These are phyloP conservation scores for Punica granatum DNA, from an alignment of 345 rosid species.

Conservation along the genomic window DNA sequence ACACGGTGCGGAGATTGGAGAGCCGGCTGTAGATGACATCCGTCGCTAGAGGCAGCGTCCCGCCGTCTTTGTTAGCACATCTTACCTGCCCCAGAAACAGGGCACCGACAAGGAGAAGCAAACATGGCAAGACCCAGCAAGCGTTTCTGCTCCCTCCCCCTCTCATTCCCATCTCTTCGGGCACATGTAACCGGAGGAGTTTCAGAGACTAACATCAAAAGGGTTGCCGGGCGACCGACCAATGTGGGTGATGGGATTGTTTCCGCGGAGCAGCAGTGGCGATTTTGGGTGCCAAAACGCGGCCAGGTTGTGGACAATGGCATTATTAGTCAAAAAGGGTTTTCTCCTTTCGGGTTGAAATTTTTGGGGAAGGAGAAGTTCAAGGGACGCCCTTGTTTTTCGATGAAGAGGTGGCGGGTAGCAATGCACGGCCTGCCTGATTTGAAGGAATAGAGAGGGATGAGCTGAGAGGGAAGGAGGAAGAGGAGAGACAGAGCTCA, in stretches of 20 bases:
- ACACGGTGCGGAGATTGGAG: conserved; percentile 37
- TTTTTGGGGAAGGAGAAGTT: background rate
- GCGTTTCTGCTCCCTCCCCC: background rate
- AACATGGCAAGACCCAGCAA: conserved; percentile 3
- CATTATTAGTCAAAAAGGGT: background rate
- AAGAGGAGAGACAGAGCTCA: background rate
- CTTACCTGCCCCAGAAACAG: conserved; percentile 2
- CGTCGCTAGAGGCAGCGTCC: conserved; percentile 8
- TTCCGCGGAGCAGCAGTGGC: background rate
- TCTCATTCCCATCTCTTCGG: background rate
- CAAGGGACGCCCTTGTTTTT: conserved; percentile 1
- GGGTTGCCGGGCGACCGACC: background rate
- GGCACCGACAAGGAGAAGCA: background rate
- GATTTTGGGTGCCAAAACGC: background rate
- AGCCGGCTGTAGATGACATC: conserved; percentile 35
- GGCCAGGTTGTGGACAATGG: background rate
- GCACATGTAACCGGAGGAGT: background rate
- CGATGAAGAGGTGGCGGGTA: conserved; percentile 5
- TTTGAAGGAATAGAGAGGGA: background rate
- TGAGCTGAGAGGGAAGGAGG: background rate
- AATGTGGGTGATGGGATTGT: background rate
- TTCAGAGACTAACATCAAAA: background rate
- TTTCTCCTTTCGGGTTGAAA: background rate
- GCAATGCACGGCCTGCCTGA: conserved; percentile 1
- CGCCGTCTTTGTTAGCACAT: conserved; percentile 1